Conservation (phyloP, 345 rosid species). For the Erodium maritimum region DNA sequence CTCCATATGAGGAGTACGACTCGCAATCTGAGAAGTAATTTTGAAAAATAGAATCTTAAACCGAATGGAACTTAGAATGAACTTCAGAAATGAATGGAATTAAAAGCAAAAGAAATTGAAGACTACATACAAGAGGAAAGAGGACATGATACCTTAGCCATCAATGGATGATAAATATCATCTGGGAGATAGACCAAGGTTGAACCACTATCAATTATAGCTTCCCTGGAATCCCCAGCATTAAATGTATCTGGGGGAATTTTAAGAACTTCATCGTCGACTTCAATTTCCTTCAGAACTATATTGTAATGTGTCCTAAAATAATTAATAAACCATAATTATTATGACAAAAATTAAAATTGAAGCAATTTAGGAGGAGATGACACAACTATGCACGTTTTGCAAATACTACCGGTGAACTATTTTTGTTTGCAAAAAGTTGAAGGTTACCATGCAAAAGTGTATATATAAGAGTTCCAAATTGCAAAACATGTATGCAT, state of each 20-base stretch:
- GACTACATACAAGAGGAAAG: not conserved
- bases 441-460: too few relatives aligned
- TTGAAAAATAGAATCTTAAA: too few relatives aligned
- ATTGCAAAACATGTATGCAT: too few relatives aligned
- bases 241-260: constrained; percentile 24
- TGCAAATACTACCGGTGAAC: too few relatives aligned
- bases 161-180: constrained; percentile 20
- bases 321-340: constrained; percentile 10
- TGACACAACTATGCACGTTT: too few relatives aligned
- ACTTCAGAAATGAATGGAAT: too few relatives aligned
- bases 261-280: constrained; percentile 24
- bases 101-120: too few relatives aligned
- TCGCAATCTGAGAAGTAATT: too few relatives aligned
- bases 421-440: too few relatives aligned
- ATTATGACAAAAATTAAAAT: constrained; percentile 1
- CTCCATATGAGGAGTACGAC: too few relatives aligned
- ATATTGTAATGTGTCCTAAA: constrained; percentile 40
- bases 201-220: constrained; percentile 41
- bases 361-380: not conserved
- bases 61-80: too few relatives aligned
- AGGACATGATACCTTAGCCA: constrained; percentile 18
- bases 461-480: too few relatives aligned
- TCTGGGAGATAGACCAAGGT: constrained; percentile 41
- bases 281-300: constrained; percentile 32
- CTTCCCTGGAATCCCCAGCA: constrained; percentile 17